Conservation (phyloP, 1,284 basidiomycete genomes). For the Hemileia vastatrix region DNA sequence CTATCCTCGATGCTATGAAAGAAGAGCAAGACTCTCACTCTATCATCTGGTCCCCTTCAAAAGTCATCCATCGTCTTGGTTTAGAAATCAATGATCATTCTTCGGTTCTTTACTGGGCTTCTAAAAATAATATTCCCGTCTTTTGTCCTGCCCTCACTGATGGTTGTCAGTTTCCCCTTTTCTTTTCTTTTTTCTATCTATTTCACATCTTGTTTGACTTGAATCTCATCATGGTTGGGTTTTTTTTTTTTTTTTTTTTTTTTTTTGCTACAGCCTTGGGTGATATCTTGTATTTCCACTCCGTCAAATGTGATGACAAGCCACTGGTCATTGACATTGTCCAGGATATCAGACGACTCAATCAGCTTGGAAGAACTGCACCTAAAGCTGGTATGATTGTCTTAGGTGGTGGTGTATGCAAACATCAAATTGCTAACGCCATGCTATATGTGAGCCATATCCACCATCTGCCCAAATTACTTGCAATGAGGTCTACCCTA, state of each 20-base stretch:
- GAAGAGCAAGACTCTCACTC: conserved; percentile 38
- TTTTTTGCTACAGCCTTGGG: conserved; percentile 30
- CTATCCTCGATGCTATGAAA: conserved; percentile 42
- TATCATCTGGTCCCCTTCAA: conserved; percentile 40
- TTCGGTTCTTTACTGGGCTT: conserved; percentile 45
- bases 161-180: conserved; percentile 28
- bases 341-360: conserved; percentile 41
- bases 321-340: conserved; percentile 42
- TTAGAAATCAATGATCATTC: conserved; percentile 43
- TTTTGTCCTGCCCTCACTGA: conserved; percentile 45
- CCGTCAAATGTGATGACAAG: conserved; percentile 39
- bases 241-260: background rate
- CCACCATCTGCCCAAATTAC: too few relatives aligned
- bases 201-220: background rate
- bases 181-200: background rate
- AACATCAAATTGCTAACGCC: conserved; percentile 45
- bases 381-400: conserved; percentile 45
- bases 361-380: conserved; percentile 42
- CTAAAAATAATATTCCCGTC: conserved; percentile 42
- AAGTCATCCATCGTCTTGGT: conserved; percentile 40
- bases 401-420: conserved; percentile 44
- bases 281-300: conserved; percentile 46
- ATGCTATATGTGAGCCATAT: conserved; percentile 37
- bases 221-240: background rate
- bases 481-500: too few relatives aligned